phyloP scores from a whole-genome alignment of 2,329 filamentous ascomycete genomes.

The Clarireedia paspali region DNA sequence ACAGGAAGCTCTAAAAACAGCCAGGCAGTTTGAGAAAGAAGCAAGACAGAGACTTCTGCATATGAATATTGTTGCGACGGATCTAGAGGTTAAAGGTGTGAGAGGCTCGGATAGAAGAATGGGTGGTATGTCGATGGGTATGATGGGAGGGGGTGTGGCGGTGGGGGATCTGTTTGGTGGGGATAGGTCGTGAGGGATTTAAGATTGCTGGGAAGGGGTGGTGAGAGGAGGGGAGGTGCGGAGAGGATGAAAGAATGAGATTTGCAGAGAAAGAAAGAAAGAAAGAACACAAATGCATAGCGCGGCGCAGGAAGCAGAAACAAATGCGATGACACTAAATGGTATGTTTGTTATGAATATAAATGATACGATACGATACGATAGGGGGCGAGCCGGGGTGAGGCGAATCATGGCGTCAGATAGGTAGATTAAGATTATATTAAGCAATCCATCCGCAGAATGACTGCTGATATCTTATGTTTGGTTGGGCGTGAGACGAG shows the following conservation, averaged over 20 bases:
- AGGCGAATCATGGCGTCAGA: not conserved
- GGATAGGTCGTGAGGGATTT: not conserved
- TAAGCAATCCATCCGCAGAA: no score
- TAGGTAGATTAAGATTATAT: no score
- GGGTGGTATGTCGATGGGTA: not conserved
- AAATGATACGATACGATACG: not conserved
- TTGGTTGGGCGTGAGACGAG: no score
- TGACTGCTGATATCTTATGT: no score
- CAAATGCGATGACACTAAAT: no score
- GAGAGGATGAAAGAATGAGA: not conserved
- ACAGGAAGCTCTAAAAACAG: constrained; percentile 56
- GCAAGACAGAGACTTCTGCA: constrained; percentile 69
- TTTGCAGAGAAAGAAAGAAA: not conserved
- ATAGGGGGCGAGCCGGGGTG: no score
- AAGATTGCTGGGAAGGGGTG: not conserved
- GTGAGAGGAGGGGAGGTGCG: not conserved
- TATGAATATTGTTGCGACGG: constrained; percentile 67
- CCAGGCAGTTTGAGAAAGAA: constrained; percentile 65
- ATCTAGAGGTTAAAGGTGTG: constrained; percentile 53
- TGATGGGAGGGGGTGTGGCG: not conserved
- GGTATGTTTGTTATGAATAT: not conserved
- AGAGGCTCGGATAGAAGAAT: constrained; percentile 8
- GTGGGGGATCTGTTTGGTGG: constrained; percentile 1
- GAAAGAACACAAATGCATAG: not conserved
- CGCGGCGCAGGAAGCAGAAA: not conserved